phyloP scores from a whole-genome alignment of 345 rosid species.

The Triadica sebifera region DNA sequence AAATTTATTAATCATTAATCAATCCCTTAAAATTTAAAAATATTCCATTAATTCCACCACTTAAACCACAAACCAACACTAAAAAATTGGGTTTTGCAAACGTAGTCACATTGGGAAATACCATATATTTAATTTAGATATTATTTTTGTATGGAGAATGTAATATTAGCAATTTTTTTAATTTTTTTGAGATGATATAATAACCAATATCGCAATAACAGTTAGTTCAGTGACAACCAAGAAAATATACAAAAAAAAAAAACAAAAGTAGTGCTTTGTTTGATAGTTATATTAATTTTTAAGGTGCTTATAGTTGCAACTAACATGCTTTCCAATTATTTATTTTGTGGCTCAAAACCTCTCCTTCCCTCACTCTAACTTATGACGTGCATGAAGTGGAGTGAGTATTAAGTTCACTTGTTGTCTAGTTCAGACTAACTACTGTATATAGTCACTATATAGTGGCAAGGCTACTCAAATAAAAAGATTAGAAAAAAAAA shows the following conservation, averaged over 20 bases:
- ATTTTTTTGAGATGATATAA: background rate
- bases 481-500: background rate
- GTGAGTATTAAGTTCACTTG: slow-evolving; percentile 57
- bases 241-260: background rate
- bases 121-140: no score
- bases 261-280: slow-evolving; percentile 17
- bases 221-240: slow-evolving; percentile 47
- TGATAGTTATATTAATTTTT: slow-evolving; percentile 16
- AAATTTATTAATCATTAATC: no score
- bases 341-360: slow-evolving; percentile 27
- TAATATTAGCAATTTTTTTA: background rate
- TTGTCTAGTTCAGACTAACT: slow-evolving; percentile 21
- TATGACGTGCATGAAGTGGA: slow-evolving; percentile 40
- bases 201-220: slow-evolving; percentile 9
- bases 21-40: no score
- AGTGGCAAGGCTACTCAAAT: background rate
- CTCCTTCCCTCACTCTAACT: slow-evolving; percentile 14
- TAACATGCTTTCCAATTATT: slow-evolving; percentile 17
- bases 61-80: no score
- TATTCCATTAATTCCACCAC: no score
- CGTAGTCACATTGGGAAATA: no score
- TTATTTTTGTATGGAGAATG: background rate
- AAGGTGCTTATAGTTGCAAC: slow-evolving; percentile 36
- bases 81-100: no score
- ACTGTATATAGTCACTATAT: no score